Base-by-base conservation (phyloP, 176 grass and related monocot genomes). In the Otatea glauca region DNA sequence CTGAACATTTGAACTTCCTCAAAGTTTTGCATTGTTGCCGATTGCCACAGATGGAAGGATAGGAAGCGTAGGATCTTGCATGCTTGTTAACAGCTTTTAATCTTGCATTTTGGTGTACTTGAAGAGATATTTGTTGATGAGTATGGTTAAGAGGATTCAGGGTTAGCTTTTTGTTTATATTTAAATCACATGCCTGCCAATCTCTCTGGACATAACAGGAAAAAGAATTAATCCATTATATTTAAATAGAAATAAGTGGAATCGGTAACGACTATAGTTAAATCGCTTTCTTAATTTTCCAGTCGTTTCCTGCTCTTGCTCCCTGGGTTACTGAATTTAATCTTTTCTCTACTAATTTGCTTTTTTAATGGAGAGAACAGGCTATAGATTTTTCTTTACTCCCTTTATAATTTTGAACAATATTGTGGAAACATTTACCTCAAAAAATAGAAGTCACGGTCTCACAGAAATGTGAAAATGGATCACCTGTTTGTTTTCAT, bases 321-420 rank as follows among this genome's bases (percentile, higher is more conserved):
- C 53, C 9, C 10, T 8, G 6, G 6, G 41, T 17, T 6, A n/a
- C 24, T 59, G 39, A 14, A 72, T 44, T 42, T 21, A 39, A 61
- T 61, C 53, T 72, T 47, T 60, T 82, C 17, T 17, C 4, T 42
- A 43, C 54, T 20, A 35, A 14, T 48, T 65, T 9, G 10, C 7
- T 79, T 49, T 78, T 45, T n/a, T 79, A 79, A n/a, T 79, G 61
- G 61, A 49, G 43, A 15, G 39, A 63, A 61, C 64, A 63, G 24
- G 60, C 41, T 78, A 39, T 17, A 25, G 44, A 45, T 44, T 24
- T 44, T 65, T 50, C 6, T 38, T 61, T 55, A 8, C 16, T 41
- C 23, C 14, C 23, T 17, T 18, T 21, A 15, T 29, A 27, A 32
- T 60, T 21, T 29, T 29, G 17, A 60, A 27, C 37, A 59, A 38